Conservation (phyloP, 2,329 filamentous ascomycete species). For the Reticulascus tulasneorum region DNA sequence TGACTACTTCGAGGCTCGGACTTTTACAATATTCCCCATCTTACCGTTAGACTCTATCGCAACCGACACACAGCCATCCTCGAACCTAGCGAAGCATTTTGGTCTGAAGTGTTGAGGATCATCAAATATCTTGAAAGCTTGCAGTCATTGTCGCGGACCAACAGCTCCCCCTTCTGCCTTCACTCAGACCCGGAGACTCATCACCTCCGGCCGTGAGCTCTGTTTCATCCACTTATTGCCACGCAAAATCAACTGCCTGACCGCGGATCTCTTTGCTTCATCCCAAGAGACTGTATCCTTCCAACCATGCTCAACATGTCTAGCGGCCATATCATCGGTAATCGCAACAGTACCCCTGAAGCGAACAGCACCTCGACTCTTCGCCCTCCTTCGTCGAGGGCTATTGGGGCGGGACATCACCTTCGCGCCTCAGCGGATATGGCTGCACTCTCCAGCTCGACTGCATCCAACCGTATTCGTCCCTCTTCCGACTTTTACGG, state of each 20-base stretch:
- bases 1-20: too few species aligned
- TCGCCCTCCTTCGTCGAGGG: slow-evolving; percentile 75
- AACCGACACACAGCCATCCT: too few species aligned
- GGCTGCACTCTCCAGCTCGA: slow-evolving; percentile 69
- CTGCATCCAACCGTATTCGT: slow-evolving; percentile 74
- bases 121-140: too few species aligned
- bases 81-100: too few species aligned
- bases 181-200: slow-evolving; percentile 9
- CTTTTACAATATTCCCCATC: slow-evolving; percentile 5
- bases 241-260: slow-evolving; percentile 7
- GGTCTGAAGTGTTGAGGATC: too few species aligned
- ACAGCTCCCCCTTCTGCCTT: slow-evolving; percentile 1
- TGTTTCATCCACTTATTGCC: slow-evolving; percentile 13
- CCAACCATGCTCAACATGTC: slow-evolving; percentile 57
- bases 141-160: too few species aligned
- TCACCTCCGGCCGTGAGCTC: slow-evolving; percentile 7
- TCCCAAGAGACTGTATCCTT: slow-evolving; percentile 10
- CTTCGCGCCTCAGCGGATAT: slow-evolving; percentile 95
- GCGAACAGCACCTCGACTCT: slow-evolving; percentile 76
- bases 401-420: slow-evolving; percentile 74
- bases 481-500: slow-evolving; percentile 95
- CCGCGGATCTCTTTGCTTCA: slow-evolving; percentile 3
- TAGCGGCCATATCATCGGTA: slow-evolving; percentile 67
- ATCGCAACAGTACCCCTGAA: slow-evolving; percentile 97
- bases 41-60: slow-evolving; percentile 4